Evolutionary conservation across 495 filamentous ascomycete genomes (phyloP), one percentile per base, ranked within the genome.

Genomic region (Penicillium coffeae): DNA sequence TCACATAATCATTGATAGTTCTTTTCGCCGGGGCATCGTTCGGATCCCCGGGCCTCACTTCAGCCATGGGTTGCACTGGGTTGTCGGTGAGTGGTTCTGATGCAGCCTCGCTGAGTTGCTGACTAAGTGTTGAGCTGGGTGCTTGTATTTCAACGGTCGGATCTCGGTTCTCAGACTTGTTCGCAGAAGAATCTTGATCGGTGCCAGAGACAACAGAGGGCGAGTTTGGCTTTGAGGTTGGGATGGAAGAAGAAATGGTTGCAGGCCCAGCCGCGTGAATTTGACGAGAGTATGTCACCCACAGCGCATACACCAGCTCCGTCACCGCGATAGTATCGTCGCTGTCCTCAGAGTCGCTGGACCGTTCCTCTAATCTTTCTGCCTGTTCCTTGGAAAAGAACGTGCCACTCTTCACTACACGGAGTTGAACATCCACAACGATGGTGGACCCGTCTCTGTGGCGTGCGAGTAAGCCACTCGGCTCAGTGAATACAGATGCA

Each of bases 271-370:
- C 76, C 1, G 88, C 85, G 62, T 98, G 93, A 14, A 97, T 76
- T 52, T 95, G 89, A 35, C 90, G 75, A 8, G 93, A 97, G 63
- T 97, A 98, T 3, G 91, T 97, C 39, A 98, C 84, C 93, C 93
- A 98, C 18, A 98, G 70, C 14, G 93, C 93, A 70, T 90, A 97
- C 4, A 97, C 91, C 30, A 95, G 74, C 58, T 96, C 90, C 1
- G 86, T 80, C 33, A 82, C 71, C 5, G 74, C 70, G 13, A 72
- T 57, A 1, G 63, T 67, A 13, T 74, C 68, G 44, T 66, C 61
- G 35, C 52, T 59, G 21, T 71, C 68, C 27, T 73, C 71, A 21
- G 64, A 59, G 30, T 64, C 68, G 12, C 66, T 65, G 13, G 46
- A 55, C 33, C 57, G 47, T n/a, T 53, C 43, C 15, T 70, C 70